These are phyloP conservation scores for Rhizopus delemar DNA, from an alignment of 371 early-diverging fungal species.

Conservation along the genomic window DNA sequence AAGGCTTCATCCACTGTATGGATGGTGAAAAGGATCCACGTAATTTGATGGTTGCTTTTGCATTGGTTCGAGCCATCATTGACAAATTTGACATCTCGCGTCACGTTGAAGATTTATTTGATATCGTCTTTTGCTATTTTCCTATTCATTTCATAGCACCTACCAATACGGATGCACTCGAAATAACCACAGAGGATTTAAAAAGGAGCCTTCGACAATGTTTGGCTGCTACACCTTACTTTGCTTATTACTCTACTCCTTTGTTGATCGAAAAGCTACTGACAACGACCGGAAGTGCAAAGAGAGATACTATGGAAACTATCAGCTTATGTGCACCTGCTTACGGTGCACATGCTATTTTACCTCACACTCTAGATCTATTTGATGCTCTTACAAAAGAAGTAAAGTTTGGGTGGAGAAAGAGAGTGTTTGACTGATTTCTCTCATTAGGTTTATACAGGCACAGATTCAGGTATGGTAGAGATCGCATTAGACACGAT, in stretches of 20 bases:
- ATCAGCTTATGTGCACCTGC: constrained; percentile 69
- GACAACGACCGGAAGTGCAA: constrained; percentile 59
- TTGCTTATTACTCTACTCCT: constrained; percentile 76
- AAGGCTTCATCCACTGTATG: constrained; percentile 85
- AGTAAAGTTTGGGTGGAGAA: constrained; percentile 29
- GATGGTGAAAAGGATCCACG: constrained; percentile 99
- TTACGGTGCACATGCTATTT: constrained; percentile 66
- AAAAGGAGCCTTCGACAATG: constrained; percentile 73
- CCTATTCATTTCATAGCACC: constrained; percentile 92
- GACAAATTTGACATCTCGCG: constrained; percentile 73
- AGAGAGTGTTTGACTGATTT: background rate
- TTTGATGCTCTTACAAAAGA: constrained; percentile 68
- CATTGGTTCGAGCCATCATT: constrained; percentile 66
- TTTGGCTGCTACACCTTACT: constrained; percentile 69
- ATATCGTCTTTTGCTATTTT: constrained; percentile 93
- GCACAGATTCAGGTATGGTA: constrained; percentile 65
- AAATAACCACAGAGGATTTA: constrained; percentile 83
- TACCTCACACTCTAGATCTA: constrained; percentile 61
- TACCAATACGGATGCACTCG: constrained; percentile 77
- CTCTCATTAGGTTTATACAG: constrained; percentile 54
- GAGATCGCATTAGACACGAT: constrained; percentile 58
- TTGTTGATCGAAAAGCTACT: constrained; percentile 80
- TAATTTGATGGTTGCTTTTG: constrained; percentile 86
- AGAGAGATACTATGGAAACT: constrained; percentile 81
- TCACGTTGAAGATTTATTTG: constrained; percentile 86